Evolutionary conservation across 306 rosid genomes (phyloP).

Genomic region (Vicia villosa): DNA sequence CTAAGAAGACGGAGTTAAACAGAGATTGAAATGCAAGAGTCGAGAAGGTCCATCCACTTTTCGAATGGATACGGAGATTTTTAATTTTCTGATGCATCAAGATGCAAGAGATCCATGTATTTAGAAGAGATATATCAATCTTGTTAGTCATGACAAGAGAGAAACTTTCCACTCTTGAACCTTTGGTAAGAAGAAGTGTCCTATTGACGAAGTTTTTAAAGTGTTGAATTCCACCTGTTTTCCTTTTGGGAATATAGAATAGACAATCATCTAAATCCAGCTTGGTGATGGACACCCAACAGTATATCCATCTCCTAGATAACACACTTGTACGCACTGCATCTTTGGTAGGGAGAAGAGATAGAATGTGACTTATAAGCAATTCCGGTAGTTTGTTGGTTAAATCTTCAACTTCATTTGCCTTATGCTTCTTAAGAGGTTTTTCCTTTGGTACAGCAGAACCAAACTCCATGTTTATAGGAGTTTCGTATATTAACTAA

Average conservation of each 20-base stretch:
- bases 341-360: no score
- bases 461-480: conserved; percentile 13
- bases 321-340: no score
- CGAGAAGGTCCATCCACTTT: neutral
- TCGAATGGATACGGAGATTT: neutral
- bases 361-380: no score
- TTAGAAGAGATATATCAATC: neutral
- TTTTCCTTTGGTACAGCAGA: neutral
- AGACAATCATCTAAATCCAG: no score
- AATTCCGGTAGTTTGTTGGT: no score
- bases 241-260: no score
- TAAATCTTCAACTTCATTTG: neutral
- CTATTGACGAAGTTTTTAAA: no score
- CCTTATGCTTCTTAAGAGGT: neutral
- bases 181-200: no score
- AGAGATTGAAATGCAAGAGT: neutral
- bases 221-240: no score
- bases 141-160: neutral
- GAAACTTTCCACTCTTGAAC: neutral
- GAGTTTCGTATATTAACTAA: neutral
- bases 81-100: neutral
- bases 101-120: conserved; percentile 19
- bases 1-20: neutral
- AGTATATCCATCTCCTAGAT: no score
- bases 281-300: no score